Base-by-base conservation (phyloP, 2,329 filamentous ascomycete genomes). In the Botrytis fragariae region DNA sequence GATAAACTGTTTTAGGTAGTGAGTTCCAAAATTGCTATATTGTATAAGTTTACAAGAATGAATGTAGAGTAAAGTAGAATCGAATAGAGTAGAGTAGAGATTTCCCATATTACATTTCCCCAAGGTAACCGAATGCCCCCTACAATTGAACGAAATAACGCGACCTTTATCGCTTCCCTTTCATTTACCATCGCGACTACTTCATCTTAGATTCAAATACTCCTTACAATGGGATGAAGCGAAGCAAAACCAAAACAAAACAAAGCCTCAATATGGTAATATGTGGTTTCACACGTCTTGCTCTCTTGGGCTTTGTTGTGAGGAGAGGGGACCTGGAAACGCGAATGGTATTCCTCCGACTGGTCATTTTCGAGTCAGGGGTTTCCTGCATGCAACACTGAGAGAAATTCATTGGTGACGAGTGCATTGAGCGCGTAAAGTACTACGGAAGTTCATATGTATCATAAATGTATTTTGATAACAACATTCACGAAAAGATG, bases 381-480 rank as follows among this genome's bases (percentile, higher is more conserved):
- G 75, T 45, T 39, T 65, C 39, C 68, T 62, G 68, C 68, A 45
- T 37, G n/a, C 67, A 69, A 12, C 29, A 25, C 14, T 44, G 67
- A 14, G 6, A 10, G 37, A 9, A 25, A 54, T 61, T 71, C 44
- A 78, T 79, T 78, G 78, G 78, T 44, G n/a, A 25, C 51, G 65
- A 45, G 37, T 62, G 65, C 54, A 39, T 48, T 42, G 75, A 76
- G 77, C 78, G 79, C 77, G 84, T 73, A 82, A 84, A 77, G 74
- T 70, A 75, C 63, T 75, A 72, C 69, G 60, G 64, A 42, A 20
- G 35, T 57, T 69, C 10, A 22, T 32, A 57, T 3, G 5, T 22
- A 29, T 20, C 37, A 69, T 42, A 0, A n/a, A 48, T 35, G 61
- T 64, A 64, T 29, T 64, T 64, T 44, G n/a, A 45, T 25, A 45